Evolutionary conservation across 164 flowering plant genomes (phyloP).

Genomic region (Umbellularia californica): DNA sequence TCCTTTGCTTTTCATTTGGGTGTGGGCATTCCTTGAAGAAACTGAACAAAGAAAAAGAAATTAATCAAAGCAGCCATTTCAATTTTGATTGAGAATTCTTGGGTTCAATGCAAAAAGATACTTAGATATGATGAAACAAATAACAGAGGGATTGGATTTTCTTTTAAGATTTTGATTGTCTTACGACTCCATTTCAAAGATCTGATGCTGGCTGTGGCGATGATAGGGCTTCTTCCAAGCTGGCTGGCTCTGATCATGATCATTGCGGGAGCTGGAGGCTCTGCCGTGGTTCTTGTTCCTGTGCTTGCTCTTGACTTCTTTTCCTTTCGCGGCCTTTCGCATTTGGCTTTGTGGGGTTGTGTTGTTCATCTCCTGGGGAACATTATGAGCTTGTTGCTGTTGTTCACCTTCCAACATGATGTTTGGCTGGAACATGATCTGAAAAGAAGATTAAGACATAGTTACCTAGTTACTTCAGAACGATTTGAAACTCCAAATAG

Average conservation of each 20-base stretch:
- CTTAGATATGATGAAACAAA: background rate
- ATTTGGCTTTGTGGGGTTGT: slow-evolving; percentile 44
- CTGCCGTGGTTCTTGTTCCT: slow-evolving; percentile 69
- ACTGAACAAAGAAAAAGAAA: slow-evolving; percentile 21
- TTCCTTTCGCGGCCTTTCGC: slow-evolving; percentile 36
- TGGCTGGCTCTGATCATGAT: slow-evolving; percentile 49
- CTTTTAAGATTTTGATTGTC: background rate
- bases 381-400: slow-evolving; percentile 9
- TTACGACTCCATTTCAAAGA: slow-evolving; percentile 92
- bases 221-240: slow-evolving; percentile 71
- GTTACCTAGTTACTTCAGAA: too few relatives aligned
- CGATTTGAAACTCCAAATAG: too few relatives aligned
- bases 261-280: slow-evolving; percentile 53
- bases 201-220: slow-evolving; percentile 93
- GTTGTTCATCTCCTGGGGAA: slow-evolving; percentile 26
- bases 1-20: slow-evolving; percentile 89
- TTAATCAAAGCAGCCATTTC: background rate
- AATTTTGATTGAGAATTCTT: background rate
- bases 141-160: background rate
- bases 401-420: slow-evolving; percentile 48
- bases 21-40: slow-evolving; percentile 92
- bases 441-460: too few relatives aligned
- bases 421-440: slow-evolving; percentile 53
- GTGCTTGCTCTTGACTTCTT: slow-evolving; percentile 73
- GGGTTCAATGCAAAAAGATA: background rate